These are phyloP conservation scores for Trametes coccinea DNA, from an alignment of 768 basidiomycete genomes.

Conservation along the genomic window DNA sequence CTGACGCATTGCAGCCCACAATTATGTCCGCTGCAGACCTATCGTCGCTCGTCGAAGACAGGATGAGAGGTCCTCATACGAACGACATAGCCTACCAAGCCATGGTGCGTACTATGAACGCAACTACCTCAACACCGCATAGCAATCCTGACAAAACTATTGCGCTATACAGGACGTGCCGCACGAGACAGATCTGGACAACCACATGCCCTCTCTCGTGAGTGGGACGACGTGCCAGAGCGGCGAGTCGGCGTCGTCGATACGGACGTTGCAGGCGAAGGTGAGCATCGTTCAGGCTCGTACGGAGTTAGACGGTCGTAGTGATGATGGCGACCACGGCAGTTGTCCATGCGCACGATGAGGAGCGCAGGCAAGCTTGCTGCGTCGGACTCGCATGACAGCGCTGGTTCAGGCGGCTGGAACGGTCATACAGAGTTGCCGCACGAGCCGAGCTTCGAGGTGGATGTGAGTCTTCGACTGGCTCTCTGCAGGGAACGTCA, in stretches of 20 bases:
- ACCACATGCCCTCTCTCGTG: background rate
- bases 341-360: background rate
- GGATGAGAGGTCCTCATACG: too few relatives aligned
- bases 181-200: background rate
- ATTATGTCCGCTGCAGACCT: too few relatives aligned
- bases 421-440: background rate
- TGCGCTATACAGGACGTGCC: background rate
- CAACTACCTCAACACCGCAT: too few relatives aligned
- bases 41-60: too few relatives aligned
- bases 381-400: background rate
- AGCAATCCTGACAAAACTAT: too few relatives aligned
- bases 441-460: conserved; percentile 40
- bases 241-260: conserved; percentile 1
- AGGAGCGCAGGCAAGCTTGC: background rate
- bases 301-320: background rate
- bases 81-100: too few relatives aligned
- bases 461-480: conserved; percentile 35
- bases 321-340: background rate
- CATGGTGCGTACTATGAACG: too few relatives aligned
- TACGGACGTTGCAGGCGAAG: background rate
- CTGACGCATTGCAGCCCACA: too few relatives aligned
- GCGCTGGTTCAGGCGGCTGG: background rate
- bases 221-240: background rate
- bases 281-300: background rate
- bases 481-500: background rate